Evolutionary conservation across 139 green algal species (phyloP), one percentile per base, ranked within the genome.

Genomic region (Haematococcus lacustris): DNA sequence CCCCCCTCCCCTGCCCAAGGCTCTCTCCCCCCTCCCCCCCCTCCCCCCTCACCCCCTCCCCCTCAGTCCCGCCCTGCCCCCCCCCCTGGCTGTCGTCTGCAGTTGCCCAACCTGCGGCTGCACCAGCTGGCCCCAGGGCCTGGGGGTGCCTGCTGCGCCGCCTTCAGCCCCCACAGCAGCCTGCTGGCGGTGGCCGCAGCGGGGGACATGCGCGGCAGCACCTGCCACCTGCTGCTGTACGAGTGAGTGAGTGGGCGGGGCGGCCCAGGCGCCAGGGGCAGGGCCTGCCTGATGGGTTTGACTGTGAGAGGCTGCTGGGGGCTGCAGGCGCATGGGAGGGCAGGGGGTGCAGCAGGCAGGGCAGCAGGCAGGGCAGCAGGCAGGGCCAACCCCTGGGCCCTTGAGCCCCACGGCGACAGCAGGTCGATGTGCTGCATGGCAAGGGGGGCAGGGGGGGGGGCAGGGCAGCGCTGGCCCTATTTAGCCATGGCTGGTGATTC

Each of bases 41-140:
- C 5, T 5, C 7, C 30, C 4, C 34, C 28, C 6, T 68, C 33
- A 32, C 53, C 64, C n/a, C 4, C 6, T 70, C 64, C 3, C 64
- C 37, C 17, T 70, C 21, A 26, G 53, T 64, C 30, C 53, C 53
- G 53, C 53, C 33, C 53, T 30, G 30, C 6, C 33, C 6, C 30
- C 62, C 7, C 40, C 5, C 9, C 34, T 7, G 21, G 62, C 62
- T 13, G 62, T 7, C 33, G 17, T 33, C 41, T 64, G 7, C 70
- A 83, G 73, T 47, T 78, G 23, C 79, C 79, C 61, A 81, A 84
- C 40, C 21, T 43, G 28, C 28, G 41, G 3, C 38, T 75, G 61
- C 21, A 69, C 33, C 53, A 75, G 68, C 75, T 79, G 39, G 37
- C 70, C 30, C 69, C 74, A 3, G 68, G 70, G 7, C 33, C 78